Evolutionary conservation across 805 yeast genomes (phyloP), one percentile per base, ranked within the genome.

Genomic region (Cephaloascus fragrans): DNA sequence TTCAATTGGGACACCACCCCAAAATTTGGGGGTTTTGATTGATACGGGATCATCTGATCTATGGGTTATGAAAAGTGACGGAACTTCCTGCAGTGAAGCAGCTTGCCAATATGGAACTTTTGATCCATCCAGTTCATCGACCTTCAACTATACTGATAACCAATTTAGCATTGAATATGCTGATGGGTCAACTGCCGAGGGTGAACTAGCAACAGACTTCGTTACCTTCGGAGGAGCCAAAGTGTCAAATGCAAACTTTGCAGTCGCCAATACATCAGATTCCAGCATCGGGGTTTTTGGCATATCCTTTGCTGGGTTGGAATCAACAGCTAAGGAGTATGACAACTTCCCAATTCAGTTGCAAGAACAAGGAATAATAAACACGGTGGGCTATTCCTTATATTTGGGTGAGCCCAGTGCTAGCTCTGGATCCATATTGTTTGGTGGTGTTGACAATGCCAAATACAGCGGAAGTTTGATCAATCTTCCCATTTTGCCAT

Each of bases 361-460:
- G 50, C 56, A 56, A 41, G 40, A 48, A 3, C 52, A 53, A 37
- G 71, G 71, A 4, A 41, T 46, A 38, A 63, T 62, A 45, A 46
- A 59, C 29, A 61, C 56, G 42, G 45, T 46, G 34, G 61, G 62
- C 23, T 65, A 64, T 48, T 61, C 67, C n/a, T 54, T 65, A 39
- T 64, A 55, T 47, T 57, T 65, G 51, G 47, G 52, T 37, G 35
- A 47, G 6, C 10, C 28, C 37, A 47, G 12, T 38, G 56, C 48
- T 17, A 32, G 39, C 12, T 38, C 45, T 4, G 67, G 67, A 5
- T 36, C 50, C 9, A 41, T 57, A 17, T 42, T 57, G 23, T 57
- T 56, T 44, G 61, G 61, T 6, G 61, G 53, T 16, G 39, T 53
- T 32, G 62, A 57, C 39, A 39, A 42, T 19, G 56, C 55, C 4